These are phyloP conservation scores for Acer campestre DNA, from an alignment of 345 rosid species.

Conservation along the genomic window DNA sequence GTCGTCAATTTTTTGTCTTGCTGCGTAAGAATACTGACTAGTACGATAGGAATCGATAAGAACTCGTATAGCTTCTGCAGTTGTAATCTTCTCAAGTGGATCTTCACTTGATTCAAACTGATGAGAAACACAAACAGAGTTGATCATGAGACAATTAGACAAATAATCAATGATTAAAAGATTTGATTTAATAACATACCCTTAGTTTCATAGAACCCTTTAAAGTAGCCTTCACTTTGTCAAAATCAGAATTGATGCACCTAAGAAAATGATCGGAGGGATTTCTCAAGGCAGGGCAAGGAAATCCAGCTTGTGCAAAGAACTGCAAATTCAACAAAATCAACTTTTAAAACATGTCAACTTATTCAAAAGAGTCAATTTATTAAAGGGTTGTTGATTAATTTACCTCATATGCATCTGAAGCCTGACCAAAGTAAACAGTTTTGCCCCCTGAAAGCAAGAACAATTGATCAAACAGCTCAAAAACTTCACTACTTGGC, in stretches of 20 bases:
- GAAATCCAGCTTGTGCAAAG: conserved; percentile 96
- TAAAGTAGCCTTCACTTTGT: conserved; percentile 89
- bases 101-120: conserved; percentile 77
- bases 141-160: neutral
- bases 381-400: neutral
- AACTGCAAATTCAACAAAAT: conserved; percentile 47
- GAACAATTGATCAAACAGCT: conserved; percentile 82
- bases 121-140: conserved; percentile 4
- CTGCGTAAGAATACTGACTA: conserved; percentile 62
- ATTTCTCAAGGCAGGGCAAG: conserved; percentile 92
- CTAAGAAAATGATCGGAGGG: conserved; percentile 96
- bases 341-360: neutral
- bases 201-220: conserved; percentile 90
- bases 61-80: conserved; percentile 74
- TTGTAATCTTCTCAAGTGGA: conserved; percentile 84
- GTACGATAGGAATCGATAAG: conserved; percentile 63
- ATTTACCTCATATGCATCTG: conserved; percentile 85
- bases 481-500: conserved; percentile 94
- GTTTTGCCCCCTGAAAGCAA: conserved; percentile 94
- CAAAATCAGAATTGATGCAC: conserved; percentile 91
- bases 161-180: no score
- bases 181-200: conserved; percentile 36
- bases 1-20: conserved; percentile 74
- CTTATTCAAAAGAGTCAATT: no score
- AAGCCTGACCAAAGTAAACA: conserved; percentile 83